Conservation (phyloP, 257 asterid species). For the Fraxinus pennsylvanica region DNA sequence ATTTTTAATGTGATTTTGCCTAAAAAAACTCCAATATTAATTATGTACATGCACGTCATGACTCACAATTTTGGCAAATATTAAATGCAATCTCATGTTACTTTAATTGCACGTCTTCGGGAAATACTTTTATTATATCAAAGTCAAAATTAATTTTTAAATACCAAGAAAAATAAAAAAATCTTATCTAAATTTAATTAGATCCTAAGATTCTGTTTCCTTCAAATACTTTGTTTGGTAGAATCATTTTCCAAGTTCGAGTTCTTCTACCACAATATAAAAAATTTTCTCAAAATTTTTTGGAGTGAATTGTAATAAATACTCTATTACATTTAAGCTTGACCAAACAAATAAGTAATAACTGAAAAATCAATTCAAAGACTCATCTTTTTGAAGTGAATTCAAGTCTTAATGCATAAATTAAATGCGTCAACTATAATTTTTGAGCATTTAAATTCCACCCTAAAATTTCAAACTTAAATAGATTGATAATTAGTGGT, state of each 20-base stretch:
- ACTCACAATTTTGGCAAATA: conserved; percentile 16
- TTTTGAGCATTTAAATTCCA: too few relatives aligned
- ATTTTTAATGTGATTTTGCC: conserved; percentile 35
- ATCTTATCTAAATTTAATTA: conserved; percentile 8
- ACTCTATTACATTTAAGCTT: background rate
- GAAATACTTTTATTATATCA: conserved; percentile 16
- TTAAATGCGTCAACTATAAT: too few relatives aligned
- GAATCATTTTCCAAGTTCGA: background rate
- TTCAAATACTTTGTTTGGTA: background rate
- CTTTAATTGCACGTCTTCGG: conserved; percentile 33
- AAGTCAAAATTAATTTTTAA: conserved; percentile 27
- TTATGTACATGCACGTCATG: background rate
- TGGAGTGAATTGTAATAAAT: too few relatives aligned
- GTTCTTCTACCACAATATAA: background rate
- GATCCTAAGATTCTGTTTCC: conserved; percentile 14
- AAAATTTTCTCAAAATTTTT: background rate
- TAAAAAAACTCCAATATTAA: background rate
- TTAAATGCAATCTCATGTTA: conserved; percentile 43
- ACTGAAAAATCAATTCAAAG: background rate
- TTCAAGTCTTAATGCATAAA: background rate
- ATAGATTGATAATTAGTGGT: too few relatives aligned
- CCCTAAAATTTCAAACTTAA: too few relatives aligned
- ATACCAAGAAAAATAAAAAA: conserved; percentile 17
- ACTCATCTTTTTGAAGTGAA: background rate
- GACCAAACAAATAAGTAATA: background rate